These are phyloP conservation scores for Clarireedia homoeocarpa DNA, from an alignment of 2,329 filamentous ascomycete genomes.

Conservation along the genomic window DNA sequence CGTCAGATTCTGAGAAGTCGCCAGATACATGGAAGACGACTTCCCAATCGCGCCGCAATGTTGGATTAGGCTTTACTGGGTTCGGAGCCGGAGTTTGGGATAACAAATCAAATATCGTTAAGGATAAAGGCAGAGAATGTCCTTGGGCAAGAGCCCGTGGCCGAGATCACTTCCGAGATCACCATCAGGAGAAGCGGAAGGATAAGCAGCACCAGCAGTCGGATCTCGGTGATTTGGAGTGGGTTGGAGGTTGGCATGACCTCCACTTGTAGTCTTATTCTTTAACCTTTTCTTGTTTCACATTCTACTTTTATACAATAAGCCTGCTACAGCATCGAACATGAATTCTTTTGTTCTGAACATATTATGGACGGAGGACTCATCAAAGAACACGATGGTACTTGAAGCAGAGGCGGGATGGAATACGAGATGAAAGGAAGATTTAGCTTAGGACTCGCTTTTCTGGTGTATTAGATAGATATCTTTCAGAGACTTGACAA, in stretches of 20 bases:
- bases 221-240: slow-evolving; percentile 69
- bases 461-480: slow-evolving; percentile 29
- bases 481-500: slow-evolving; percentile 24
- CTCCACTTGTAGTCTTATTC: slow-evolving; percentile 46
- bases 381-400: not conserved
- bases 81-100: slow-evolving; percentile 33
- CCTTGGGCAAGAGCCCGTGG: slow-evolving; percentile 39
- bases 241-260: slow-evolving; percentile 83
- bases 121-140: slow-evolving; percentile 36
- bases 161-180: slow-evolving; percentile 35
- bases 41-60: slow-evolving; percentile 32
- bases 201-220: slow-evolving; percentile 43
- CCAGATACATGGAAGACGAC: slow-evolving; percentile 36
- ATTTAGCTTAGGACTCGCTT: slow-evolving; percentile 28
- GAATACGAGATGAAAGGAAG: slow-evolving; percentile 4
- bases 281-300: slow-evolving; percentile 10
- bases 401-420: not conserved
- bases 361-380: slow-evolving; percentile 4
- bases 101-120: slow-evolving; percentile 28
- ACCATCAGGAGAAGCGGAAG: slow-evolving; percentile 34
- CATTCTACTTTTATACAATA: slow-evolving; percentile 5
- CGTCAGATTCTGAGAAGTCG: slow-evolving; percentile 42
- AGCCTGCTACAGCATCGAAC: slow-evolving; percentile 12
- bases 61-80: slow-evolving; percentile 40
- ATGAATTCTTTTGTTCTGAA: slow-evolving; percentile 10